These are phyloP conservation scores for Rhodotorula sp. DNA, from an alignment of 1,284 basidiomycete species.

Conservation along the genomic window DNA sequence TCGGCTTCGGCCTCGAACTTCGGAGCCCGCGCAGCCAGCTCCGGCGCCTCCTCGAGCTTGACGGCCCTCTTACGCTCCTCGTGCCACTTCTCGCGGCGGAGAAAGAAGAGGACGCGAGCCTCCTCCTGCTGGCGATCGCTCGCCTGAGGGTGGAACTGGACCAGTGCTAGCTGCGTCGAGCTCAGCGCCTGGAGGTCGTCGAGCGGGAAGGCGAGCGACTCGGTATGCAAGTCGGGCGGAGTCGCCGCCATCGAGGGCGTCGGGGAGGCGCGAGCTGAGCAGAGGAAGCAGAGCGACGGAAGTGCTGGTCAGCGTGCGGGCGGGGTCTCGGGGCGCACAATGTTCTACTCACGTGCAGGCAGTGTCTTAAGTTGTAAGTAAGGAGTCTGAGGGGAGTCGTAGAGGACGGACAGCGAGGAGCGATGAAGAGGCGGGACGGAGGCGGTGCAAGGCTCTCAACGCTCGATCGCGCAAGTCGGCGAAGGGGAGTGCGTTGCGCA, in stretches of 20 bases:
- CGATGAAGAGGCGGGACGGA: too few species aligned
- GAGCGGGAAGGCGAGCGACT: neutral
- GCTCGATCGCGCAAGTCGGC: neutral
- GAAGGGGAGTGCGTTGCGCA: neutral
- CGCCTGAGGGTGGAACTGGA: constrained; percentile 12
- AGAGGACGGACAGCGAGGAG: too few species aligned
- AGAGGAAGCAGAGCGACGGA: neutral
- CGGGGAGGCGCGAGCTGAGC: neutral
- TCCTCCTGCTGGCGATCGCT: neutral
- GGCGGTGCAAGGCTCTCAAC: too few species aligned
- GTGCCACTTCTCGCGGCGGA: neutral
- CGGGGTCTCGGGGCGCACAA: too few species aligned
- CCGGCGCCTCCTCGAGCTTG: neutral
- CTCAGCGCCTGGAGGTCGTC: neutral
- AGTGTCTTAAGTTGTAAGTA: too few species aligned
- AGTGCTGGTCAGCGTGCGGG: too few species aligned
- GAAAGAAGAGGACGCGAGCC: neutral
- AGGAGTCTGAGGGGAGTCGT: too few species aligned
- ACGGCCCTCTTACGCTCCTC: too few species aligned
- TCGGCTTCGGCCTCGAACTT: neutral
- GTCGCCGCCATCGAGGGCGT: neutral
- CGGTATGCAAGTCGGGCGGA: neutral
- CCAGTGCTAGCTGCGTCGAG: constrained; percentile 14
- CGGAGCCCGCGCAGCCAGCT: neutral
- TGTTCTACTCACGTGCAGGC: too few species aligned